A percentile compares a stretch with the other conserved stretches of the same genome.
Conservation (phyloP, 495 filamentous ascomycete genomes). For the Neurospora sp. region DNA sequence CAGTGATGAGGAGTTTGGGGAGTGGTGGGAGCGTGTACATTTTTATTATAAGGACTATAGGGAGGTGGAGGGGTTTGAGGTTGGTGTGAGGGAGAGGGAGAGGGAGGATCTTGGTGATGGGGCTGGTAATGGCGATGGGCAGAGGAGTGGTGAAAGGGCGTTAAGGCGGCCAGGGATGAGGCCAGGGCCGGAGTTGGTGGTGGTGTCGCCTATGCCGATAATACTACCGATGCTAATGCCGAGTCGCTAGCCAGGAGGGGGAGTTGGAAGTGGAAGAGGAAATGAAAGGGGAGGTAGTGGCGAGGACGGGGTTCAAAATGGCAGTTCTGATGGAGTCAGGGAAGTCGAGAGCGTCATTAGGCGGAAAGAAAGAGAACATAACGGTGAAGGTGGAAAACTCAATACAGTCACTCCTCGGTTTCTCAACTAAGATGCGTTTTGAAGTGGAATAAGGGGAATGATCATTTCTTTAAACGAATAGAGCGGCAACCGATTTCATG, state of each 20-base stretch:
- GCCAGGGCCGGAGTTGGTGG: not conserved
- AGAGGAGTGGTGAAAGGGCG: not conserved
- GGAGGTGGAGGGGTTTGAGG: not conserved
- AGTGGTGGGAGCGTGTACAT: not conserved
- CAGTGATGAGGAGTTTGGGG: not conserved
- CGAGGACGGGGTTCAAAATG: rapidly evolving
- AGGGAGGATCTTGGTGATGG: not conserved
- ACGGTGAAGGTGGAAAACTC: not conserved
- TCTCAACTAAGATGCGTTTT: too few relatives aligned
- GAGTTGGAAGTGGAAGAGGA: not conserved
- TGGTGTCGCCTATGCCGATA: too few relatives aligned
- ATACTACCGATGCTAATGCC: not conserved
- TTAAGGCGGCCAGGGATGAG: too few relatives aligned
- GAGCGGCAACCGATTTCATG: too few relatives aligned
- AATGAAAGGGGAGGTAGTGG: not conserved
- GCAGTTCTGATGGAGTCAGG: not conserved
- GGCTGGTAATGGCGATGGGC: too few relatives aligned
- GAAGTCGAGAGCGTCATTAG: not conserved
- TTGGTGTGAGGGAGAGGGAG: not conserved
- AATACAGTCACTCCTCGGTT: too few relatives aligned
- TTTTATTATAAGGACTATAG: not conserved
- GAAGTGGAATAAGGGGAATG: too few relatives aligned
- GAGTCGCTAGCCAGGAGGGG: not conserved
- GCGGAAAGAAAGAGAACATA: not conserved
- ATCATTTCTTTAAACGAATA: too few relatives aligned